Evolutionary conservation across 192 early-diverging fungal genomes (phyloP).

Genomic region (Backusella tuberculispora): DNA sequence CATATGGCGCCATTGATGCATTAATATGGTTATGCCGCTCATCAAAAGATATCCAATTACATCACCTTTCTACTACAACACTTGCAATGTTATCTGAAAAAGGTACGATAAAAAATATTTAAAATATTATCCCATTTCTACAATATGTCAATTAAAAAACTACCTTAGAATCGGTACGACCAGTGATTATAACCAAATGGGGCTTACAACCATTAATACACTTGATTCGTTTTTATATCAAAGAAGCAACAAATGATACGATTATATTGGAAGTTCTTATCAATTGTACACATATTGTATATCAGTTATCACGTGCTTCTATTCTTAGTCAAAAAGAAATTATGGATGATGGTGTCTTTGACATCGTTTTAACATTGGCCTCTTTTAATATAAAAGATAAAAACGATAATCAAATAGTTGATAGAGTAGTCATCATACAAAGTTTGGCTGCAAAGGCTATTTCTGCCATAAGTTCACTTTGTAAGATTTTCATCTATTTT

Average conservation of each 20-base stretch:
- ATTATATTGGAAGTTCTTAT: slow-evolving; percentile 18
- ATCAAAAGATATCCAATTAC: slow-evolving; percentile 45
- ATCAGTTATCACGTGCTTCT: slow-evolving; percentile 20
- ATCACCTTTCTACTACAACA: slow-evolving; percentile 49
- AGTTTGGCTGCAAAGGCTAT: slow-evolving; percentile 20
- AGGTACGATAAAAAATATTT: too few species aligned
- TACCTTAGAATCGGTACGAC: slow-evolving; percentile 49
- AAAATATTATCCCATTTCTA: too few species aligned
- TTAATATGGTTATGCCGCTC: slow-evolving; percentile 53
- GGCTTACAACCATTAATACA: slow-evolving; percentile 49
- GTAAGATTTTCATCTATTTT: not conserved
- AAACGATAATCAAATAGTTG: not conserved
- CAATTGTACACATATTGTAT: slow-evolving; percentile 23
- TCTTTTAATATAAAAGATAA: not conserved
- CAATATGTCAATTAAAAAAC: not conserved
- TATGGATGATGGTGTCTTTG: slow-evolving; percentile 8
- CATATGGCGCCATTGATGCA: slow-evolving; percentile 60
- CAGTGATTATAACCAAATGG: slow-evolving; percentile 54
- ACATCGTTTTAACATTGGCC: slow-evolving; percentile 3
- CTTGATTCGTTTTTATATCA: slow-evolving; percentile 32
- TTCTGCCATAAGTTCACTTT: slow-evolving; percentile 4
- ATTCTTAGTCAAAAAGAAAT: slow-evolving; percentile 24
- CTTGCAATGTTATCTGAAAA: slow-evolving; percentile 55
- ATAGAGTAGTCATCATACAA: not conserved
- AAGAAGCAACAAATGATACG: not conserved